phyloP scores from a whole-genome alignment of 1,284 basidiomycete species.

The Leccinum subfulvum region DNA sequence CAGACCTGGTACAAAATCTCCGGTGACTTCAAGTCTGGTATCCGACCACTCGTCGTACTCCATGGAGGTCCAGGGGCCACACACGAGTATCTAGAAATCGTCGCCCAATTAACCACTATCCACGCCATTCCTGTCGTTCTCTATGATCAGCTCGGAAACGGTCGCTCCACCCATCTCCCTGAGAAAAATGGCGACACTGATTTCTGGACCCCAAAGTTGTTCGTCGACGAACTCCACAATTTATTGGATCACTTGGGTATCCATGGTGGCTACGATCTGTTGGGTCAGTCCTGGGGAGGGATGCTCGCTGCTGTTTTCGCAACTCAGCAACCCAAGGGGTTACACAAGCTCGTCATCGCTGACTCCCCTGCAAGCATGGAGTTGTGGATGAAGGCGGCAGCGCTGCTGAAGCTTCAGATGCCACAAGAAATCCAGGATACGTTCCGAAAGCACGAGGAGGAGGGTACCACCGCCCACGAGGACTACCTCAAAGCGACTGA shows the following conservation, averaged over 20 bases:
- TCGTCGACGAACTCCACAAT: constrained; percentile 47
- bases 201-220: constrained; percentile 48
- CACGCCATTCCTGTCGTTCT: constrained; percentile 41
- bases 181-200: constrained; percentile 35
- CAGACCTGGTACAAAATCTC: constrained; percentile 47
- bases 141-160: constrained; percentile 51
- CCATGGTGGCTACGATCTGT: constrained; percentile 36
- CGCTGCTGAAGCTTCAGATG: constrained; percentile 35
- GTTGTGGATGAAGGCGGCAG: constrained; percentile 38
- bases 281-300: constrained; percentile 54
- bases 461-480: constrained; percentile 42
- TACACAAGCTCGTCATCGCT: constrained; percentile 42
- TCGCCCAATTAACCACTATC: constrained; percentile 34
- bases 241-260: constrained; percentile 41
- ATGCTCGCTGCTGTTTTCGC: constrained; percentile 44
- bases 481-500: constrained; percentile 47
- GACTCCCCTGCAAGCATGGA: constrained; percentile 41
- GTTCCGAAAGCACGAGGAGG: constrained; percentile 47
- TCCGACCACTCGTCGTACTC: constrained; percentile 41
- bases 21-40: constrained; percentile 36
- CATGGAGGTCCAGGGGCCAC: constrained; percentile 46
- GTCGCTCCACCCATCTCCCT: constrained; percentile 46
- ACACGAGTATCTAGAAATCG: constrained; percentile 39
- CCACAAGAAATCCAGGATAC: constrained; percentile 43
- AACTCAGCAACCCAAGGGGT: constrained; percentile 38